These are phyloP conservation scores for Diphasiastrum complanatum DNA, from an alignment of 83 land plant genomes.

Conservation along the genomic window DNA sequence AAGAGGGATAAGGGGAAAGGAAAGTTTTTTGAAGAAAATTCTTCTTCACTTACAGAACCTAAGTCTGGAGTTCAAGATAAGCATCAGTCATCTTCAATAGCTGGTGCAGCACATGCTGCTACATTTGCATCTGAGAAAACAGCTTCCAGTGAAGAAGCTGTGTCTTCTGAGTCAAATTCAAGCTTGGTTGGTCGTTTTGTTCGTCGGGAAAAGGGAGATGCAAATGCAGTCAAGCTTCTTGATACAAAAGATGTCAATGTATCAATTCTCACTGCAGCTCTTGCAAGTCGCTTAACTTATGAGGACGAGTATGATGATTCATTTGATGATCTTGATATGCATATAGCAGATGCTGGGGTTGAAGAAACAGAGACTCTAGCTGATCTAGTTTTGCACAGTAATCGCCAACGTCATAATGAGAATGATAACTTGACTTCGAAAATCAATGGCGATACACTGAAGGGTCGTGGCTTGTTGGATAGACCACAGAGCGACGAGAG, in stretches of 20 bases:
- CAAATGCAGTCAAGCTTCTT: slow-evolving; percentile 27
- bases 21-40: slow-evolving; percentile 35
- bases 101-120: neutral
- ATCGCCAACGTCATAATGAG: slow-evolving; percentile 1
- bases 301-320: slow-evolving; percentile 99
- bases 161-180: slow-evolving; percentile 31
- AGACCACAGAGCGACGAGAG: slow-evolving; percentile 3
- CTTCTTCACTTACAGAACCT: slow-evolving; percentile 10
- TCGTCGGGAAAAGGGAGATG: slow-evolving; percentile 18
- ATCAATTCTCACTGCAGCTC: slow-evolving; percentile 38
- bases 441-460: neutral
- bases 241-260: slow-evolving; percentile 41
- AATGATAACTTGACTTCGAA: neutral
- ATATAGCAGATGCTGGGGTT: slow-evolving; percentile 48
- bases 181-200: slow-evolving; percentile 36
- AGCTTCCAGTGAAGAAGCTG: neutral
- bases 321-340: slow-evolving; percentile 78
- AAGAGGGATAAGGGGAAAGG: slow-evolving; percentile 82
- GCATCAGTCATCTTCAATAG: neutral
- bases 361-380: slow-evolving; percentile 59
- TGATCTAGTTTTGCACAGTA: slow-evolving; percentile 16
- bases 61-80: neutral
- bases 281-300: slow-evolving; percentile 53
- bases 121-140: neutral
- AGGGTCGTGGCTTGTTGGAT: neutral